phyloP scores from a whole-genome alignment of 768 basidiomycete species.

The Suillus tomentosus region DNA sequence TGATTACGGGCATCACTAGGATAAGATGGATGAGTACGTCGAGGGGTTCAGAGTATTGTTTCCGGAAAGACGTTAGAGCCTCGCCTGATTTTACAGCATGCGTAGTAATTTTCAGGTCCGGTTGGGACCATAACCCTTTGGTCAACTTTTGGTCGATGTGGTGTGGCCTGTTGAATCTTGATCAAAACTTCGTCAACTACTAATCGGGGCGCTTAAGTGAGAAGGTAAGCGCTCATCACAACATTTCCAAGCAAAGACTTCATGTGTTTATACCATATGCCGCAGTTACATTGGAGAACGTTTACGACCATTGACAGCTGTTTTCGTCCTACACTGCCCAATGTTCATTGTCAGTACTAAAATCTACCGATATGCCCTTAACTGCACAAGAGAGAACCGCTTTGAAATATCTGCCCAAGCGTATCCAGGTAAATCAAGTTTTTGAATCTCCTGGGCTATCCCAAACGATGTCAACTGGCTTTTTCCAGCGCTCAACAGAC shows the following conservation, averaged over 20 bases:
- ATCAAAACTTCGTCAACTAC: neutral
- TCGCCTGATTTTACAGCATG: too few species aligned
- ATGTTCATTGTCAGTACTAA: slow-evolving; percentile 1
- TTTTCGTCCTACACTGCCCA: neutral
- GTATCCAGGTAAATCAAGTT: slow-evolving; percentile 1
- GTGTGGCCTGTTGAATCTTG: neutral
- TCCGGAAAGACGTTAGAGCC: too few species aligned
- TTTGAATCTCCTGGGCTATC: neutral
- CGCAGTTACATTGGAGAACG: neutral
- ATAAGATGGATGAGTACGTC: neutral
- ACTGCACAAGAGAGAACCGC: slow-evolving; percentile 8
- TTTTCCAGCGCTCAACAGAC: neutral
- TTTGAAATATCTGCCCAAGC: slow-evolving; percentile 2
- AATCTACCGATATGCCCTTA: slow-evolving; percentile 2
- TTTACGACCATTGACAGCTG: neutral
- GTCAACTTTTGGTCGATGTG: neutral
- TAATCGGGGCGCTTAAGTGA: neutral
- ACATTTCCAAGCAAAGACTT: slow-evolving; percentile 5
- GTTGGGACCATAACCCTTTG: too few species aligned
- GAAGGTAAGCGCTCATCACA: slow-evolving; percentile 7
- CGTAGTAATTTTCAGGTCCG: neutral
- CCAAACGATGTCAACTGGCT: neutral
- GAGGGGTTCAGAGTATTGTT: neutral
- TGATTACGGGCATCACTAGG: neutral
- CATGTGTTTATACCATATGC: neutral